Evolutionary conservation across 257 asterid species (phyloP).

Genomic region (Ocimum tenuiflorum): DNA sequence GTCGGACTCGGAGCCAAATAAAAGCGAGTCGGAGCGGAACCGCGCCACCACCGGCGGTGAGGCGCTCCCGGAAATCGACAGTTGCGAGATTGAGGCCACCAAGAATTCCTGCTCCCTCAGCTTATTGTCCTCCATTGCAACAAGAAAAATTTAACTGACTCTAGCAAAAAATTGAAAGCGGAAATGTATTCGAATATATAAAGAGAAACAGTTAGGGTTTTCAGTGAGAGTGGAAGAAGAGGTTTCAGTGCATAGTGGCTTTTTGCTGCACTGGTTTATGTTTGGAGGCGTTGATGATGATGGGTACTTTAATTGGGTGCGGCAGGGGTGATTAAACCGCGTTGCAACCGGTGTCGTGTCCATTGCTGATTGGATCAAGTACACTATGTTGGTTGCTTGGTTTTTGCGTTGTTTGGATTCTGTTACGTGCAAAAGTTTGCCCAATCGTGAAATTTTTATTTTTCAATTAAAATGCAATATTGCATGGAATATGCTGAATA

Average conservation of each 20-base stretch:
- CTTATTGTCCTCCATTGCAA: slow-evolving; percentile 38
- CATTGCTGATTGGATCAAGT: not conserved
- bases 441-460: too few species aligned
- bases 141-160: not conserved
- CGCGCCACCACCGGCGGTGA: slow-evolving; percentile 58
- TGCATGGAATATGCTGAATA: too few species aligned
- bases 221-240: slow-evolving; percentile 21
- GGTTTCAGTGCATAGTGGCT: slow-evolving; percentile 19
- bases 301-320: slow-evolving; percentile 4
- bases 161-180: slow-evolving; percentile 2
- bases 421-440: too few species aligned
- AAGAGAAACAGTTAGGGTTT: slow-evolving; percentile 39
- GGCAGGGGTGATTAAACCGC: not conserved
- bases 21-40: slow-evolving; percentile 55
- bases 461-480: too few species aligned
- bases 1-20: slow-evolving; percentile 44
- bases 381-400: not conserved
- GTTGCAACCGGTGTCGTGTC: slow-evolving; percentile 27
- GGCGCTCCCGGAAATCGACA: slow-evolving; percentile 47
- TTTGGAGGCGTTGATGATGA: slow-evolving; percentile 32
- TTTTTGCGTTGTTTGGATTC: not conserved
- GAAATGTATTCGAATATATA: not conserved
- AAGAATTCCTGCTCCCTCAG: slow-evolving; percentile 46
- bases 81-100: slow-evolving; percentile 69
- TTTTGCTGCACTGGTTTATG: slow-evolving; percentile 25